These are phyloP conservation scores for Aspergillus sp. DNA, from an alignment of 2,329 filamentous ascomycete species.

Conservation along the genomic window DNA sequence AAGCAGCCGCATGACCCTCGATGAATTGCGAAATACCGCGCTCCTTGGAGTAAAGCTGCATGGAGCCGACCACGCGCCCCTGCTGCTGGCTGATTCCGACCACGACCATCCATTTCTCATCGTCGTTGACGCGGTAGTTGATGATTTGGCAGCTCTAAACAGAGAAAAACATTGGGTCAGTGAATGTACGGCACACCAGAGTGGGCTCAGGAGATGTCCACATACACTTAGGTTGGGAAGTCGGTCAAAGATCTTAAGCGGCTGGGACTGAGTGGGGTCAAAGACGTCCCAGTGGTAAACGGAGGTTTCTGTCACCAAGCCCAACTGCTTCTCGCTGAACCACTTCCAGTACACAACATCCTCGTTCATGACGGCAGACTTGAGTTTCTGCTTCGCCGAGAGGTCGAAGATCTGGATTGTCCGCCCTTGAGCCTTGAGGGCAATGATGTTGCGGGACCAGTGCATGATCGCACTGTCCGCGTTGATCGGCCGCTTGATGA, in stretches of 20 bases:
- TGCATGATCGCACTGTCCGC: slow-evolving; percentile 99
- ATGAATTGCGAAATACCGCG: slow-evolving; percentile 97
- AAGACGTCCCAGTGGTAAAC: slow-evolving; percentile 99
- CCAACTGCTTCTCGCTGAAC: slow-evolving; percentile 86
- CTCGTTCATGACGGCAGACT: slow-evolving; percentile 94
- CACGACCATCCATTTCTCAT: slow-evolving; percentile 97
- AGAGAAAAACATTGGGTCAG: slow-evolving; percentile 10
- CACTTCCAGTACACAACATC: slow-evolving; percentile 99
- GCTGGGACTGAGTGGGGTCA: slow-evolving; percentile 73
- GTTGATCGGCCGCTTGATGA: slow-evolving; percentile 93
- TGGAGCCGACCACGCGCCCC: slow-evolving; percentile 88
- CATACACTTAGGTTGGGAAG: slow-evolving; percentile 79
- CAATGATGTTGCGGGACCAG: slow-evolving; percentile 93
- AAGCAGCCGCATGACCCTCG: slow-evolving; percentile 93
- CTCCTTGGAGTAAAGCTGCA: slow-evolving; percentile 96
- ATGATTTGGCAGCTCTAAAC: slow-evolving; percentile 92
- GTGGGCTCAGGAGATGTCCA: neutral
- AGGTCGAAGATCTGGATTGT: slow-evolving; percentile 98
- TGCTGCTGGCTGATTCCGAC: slow-evolving; percentile 94
- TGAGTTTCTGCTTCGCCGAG: slow-evolving; percentile 88
- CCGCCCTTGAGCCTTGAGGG: slow-evolving; percentile 87
- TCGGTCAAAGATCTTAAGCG: slow-evolving; percentile 91
- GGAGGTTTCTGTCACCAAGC: slow-evolving; percentile 83
- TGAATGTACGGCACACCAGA: neutral
- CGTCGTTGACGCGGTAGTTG: slow-evolving; percentile 94